phyloP scores from a whole-genome alignment of 345 rosid species.

The Populus ilicifolia region DNA sequence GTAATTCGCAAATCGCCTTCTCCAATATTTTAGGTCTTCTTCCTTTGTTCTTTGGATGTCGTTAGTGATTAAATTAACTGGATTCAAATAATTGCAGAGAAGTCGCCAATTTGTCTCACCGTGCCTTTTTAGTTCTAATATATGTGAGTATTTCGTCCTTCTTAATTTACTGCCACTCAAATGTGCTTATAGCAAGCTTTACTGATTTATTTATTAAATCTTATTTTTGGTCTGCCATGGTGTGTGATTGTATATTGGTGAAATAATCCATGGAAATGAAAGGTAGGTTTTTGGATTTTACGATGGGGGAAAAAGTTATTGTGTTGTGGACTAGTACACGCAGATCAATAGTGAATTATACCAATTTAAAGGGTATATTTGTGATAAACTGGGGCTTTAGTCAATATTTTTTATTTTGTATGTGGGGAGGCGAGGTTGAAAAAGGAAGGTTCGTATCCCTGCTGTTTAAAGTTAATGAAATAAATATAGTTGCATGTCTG shows the following conservation, averaged over 20 bases:
- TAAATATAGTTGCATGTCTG: not conserved
- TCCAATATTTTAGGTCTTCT: not conserved
- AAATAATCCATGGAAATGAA: not conserved
- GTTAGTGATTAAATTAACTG: not conserved
- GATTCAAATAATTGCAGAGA: not conserved
- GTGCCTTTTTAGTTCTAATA: not conserved
- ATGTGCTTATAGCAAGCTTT: not conserved
- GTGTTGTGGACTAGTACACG: not conserved
- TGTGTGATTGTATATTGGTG: not conserved
- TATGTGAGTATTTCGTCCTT: not conserved
- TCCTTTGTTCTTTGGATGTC: not conserved
- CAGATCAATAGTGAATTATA: not conserved
- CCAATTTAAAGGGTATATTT: not conserved
- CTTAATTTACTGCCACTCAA: not conserved
- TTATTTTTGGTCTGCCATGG: not conserved
- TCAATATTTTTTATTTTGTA: not conserved
- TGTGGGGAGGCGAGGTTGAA: not conserved
- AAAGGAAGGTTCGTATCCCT: not conserved
- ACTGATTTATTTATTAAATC: not conserved
- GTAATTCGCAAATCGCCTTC: too few relatives aligned
- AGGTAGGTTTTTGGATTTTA: not conserved
- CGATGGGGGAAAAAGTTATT: not conserved
- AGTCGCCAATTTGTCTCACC: not conserved
- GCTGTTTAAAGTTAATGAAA: not conserved
- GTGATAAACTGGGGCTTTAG: not conserved